Base-by-base conservation (phyloP, 768 basidiomycete species). In the Rhodocollybia butyracea region DNA sequence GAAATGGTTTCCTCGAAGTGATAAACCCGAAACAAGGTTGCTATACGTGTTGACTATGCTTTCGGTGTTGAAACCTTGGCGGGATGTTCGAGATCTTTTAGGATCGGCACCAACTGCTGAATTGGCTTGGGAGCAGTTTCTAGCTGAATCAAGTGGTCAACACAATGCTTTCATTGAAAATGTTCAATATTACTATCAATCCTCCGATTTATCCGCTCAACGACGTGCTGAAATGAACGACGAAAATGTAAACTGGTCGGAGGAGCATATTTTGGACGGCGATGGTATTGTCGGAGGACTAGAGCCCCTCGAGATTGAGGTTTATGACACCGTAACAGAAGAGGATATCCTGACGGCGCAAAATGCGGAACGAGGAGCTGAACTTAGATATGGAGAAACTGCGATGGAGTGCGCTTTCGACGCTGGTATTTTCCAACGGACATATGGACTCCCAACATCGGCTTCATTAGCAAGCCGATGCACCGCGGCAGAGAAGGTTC, bases 1-100 rank as follows among this genome's bases (percentile, higher is more conserved):
- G 0, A 59, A 50, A 0, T 73, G 59, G 29, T 73, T 78, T 50
- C 72, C 76, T 1, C 32, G 60, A 1, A 11, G 47, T 0, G 63
- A 76, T 52, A 64, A 71, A 26, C 17, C 45, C 0, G 63, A 66
- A 0, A 31, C 27, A 3, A 32, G 57, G 0, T 26, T 56, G 0
- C 67, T 72, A 11, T 78, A 75, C 39, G 69, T 61, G 30, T 74
- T 74, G 7, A 62, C 43, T 1, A 73, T 74, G 60, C 57, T 77
- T 0, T 48, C 68, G 39, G 61, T 76, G 3, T 55, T 77, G 5
- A 70, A 70, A 43, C 76, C 76, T 1, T 79, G 75, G 77, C 54
- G 68, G 0, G 24, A 56, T 15, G 1, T 74, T 0, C 12, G 10
- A 12, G 40, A 41, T 21, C 8, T 41, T 11, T 6, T 21, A 42